These are phyloP conservation scores for Penicillium nucicola DNA, from an alignment of 495 filamentous ascomycete genomes.

Conservation along the genomic window DNA sequence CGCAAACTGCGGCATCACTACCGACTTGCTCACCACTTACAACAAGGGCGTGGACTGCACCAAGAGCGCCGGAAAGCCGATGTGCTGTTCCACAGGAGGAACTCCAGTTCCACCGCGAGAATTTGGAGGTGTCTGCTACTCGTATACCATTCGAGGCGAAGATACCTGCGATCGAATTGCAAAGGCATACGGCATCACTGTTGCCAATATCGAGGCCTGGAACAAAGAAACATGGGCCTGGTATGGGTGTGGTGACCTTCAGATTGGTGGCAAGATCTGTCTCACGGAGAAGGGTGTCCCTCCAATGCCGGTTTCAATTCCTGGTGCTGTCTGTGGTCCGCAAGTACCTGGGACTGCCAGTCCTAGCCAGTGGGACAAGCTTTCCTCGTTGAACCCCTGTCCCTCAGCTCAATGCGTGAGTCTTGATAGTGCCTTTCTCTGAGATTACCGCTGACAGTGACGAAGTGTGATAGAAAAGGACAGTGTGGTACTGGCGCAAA, in stretches of 20 bases:
- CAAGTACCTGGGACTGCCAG: conserved; percentile 15
- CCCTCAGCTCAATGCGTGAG: conserved; percentile 15
- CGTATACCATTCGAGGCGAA: neutral
- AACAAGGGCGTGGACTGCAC: too few relatives aligned
- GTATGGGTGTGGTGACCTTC: conserved; percentile 6
- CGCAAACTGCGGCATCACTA: too few relatives aligned
- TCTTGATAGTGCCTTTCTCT: neutral
- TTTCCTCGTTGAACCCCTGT: conserved; percentile 15
- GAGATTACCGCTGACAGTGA: neutral
- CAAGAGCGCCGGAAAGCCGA: too few relatives aligned
- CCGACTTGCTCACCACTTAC: too few relatives aligned
- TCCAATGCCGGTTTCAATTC: conserved; percentile 16
- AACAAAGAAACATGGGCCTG: conserved; percentile 8
- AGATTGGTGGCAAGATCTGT: conserved; percentile 11
- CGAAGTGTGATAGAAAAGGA: conserved; percentile 3
- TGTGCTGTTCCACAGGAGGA: too few relatives aligned
- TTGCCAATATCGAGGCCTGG: conserved; percentile 12
- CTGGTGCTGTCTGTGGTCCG: conserved; percentile 14
- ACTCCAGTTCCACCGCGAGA: too few relatives aligned
- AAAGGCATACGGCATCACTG: neutral
- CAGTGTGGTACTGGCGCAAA: conserved; percentile 9
- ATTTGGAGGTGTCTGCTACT: conserved; percentile 1
- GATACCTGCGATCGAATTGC: conserved; percentile 9
- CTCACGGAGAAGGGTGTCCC: conserved; percentile 2
- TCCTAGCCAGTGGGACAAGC: neutral